A percentile compares a stretch with the other conserved stretches of the same genome.
These are phyloP conservation scores for Solanum aculeatissimum DNA, from an alignment of 305 asterid genomes.

Conservation along the genomic window DNA sequence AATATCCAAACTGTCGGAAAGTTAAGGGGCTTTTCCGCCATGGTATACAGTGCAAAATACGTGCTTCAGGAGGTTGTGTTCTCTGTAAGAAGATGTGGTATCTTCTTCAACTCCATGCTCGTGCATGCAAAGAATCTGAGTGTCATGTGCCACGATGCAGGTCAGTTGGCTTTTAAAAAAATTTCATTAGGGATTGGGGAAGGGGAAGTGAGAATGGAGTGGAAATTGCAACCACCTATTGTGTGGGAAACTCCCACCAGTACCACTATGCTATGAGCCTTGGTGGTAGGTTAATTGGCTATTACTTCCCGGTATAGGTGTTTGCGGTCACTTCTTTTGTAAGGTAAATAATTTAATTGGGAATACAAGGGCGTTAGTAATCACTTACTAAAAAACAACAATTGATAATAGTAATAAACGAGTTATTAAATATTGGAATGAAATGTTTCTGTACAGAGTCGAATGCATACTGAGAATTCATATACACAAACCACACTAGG, in stretches of 20 bases:
- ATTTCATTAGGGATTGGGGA: background rate
- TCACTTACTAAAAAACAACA: background rate
- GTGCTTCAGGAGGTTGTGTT: conserved; percentile 90
- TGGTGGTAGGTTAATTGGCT: conserved; percentile 48
- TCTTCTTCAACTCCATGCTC: conserved; percentile 96
- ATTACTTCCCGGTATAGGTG: background rate
- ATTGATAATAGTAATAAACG: background rate
- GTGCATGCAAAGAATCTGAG: conserved; percentile 84
- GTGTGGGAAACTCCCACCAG: background rate
- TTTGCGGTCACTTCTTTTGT: background rate
- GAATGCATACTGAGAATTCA: background rate
- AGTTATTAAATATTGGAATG: background rate
- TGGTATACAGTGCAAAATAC: conserved; percentile 69
- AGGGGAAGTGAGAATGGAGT: background rate
- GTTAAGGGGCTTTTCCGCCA: conserved; percentile 98
- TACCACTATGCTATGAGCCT: background rate
- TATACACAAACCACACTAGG: background rate
- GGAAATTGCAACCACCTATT: background rate
- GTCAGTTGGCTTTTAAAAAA: conserved; percentile 23
- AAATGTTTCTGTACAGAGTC: background rate
- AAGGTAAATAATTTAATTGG: background rate
- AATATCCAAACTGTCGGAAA: conserved; percentile 88
- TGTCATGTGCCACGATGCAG: conserved; percentile 98
- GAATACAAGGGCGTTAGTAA: background rate
- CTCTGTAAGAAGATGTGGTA: conserved; percentile 98